A percentile compares a stretch with the other conserved stretches of the same genome.
Conservation (phyloP, 2,329 filamentous ascomycete genomes). For the Aspergillus aculeatinus region DNA sequence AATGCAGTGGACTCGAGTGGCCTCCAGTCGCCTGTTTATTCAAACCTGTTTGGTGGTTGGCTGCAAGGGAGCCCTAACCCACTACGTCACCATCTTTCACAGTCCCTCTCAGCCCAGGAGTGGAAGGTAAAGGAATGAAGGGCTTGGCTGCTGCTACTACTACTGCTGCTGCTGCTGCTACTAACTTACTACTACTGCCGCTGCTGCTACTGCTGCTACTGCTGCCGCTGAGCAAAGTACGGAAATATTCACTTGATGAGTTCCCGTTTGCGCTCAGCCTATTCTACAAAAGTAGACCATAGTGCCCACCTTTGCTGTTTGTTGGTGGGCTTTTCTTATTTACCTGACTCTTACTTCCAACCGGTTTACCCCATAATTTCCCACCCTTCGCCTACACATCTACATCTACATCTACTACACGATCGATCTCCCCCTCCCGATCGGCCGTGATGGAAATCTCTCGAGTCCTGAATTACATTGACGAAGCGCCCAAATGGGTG, state of each 20-base stretch:
- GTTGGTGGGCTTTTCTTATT: too few relatives aligned
- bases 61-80: not conserved
- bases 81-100: not conserved
- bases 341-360: too few relatives aligned
- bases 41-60: not conserved
- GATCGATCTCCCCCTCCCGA: not conserved
- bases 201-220: too few relatives aligned
- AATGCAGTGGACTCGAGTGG: not conserved
- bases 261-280: too few relatives aligned
- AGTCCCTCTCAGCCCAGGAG: not conserved
- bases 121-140: not conserved
- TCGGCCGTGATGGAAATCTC: not conserved
- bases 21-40: not conserved
- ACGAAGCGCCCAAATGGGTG: not conserved
- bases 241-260: too few relatives aligned
- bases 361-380: not conserved
- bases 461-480: not conserved
- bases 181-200: too few relatives aligned
- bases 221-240: too few relatives aligned
- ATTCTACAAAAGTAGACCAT: not conserved
- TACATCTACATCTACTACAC: not conserved
- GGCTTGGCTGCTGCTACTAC: not conserved
- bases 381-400: not conserved
- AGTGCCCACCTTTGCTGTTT: too few relatives aligned
- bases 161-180: too few relatives aligned